Conservation (phyloP, 2,329 filamentous ascomycete species). For the Chaetothyriales sp. region DNA sequence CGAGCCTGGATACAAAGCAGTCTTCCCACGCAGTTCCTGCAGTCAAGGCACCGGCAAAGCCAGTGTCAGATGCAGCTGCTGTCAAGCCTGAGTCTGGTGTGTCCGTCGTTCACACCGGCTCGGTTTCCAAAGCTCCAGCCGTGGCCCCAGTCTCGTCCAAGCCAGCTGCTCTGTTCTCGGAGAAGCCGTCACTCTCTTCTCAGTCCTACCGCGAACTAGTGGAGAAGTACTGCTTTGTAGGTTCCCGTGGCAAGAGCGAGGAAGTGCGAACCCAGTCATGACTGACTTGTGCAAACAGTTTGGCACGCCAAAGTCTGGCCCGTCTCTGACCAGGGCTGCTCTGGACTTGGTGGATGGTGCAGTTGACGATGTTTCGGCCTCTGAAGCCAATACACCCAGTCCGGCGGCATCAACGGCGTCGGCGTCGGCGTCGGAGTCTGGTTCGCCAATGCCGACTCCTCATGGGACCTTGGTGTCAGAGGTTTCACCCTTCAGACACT, state of each 20-base stretch:
- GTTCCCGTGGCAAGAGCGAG: conserved; percentile 40
- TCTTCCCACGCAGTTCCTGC: conserved; percentile 17
- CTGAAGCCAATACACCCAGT: conserved; percentile 11
- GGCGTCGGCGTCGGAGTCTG: conserved; percentile 19
- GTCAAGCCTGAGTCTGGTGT: conserved; percentile 12
- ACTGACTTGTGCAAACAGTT: conserved; percentile 29
- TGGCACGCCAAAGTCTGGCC: conserved; percentile 34
- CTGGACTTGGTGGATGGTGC: conserved; percentile 26
- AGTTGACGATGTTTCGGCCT: conserved; percentile 20
- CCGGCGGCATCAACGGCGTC: conserved; percentile 10
- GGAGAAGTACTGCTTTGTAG: conserved; percentile 99
- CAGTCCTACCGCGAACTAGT: conserved; percentile 92
- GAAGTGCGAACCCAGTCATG: conserved; percentile 16
- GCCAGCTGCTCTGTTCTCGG: conserved; percentile 43
- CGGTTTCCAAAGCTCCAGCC: conserved; percentile 7
- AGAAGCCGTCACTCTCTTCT: conserved; percentile 62
- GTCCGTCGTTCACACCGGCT: conserved; percentile 5
- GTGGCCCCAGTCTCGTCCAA: conserved; percentile 28
- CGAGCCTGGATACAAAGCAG: conserved; percentile 15
- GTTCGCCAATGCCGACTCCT: conserved; percentile 16
- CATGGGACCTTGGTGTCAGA: conserved; percentile 9
- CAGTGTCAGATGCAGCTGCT: conserved; percentile 5
- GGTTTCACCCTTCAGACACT: conserved; percentile 7
- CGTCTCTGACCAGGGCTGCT: conserved; percentile 14
- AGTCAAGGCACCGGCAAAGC: conserved; percentile 8